Conservation (phyloP, 257 asterid genomes). For the Vinca minor region DNA sequence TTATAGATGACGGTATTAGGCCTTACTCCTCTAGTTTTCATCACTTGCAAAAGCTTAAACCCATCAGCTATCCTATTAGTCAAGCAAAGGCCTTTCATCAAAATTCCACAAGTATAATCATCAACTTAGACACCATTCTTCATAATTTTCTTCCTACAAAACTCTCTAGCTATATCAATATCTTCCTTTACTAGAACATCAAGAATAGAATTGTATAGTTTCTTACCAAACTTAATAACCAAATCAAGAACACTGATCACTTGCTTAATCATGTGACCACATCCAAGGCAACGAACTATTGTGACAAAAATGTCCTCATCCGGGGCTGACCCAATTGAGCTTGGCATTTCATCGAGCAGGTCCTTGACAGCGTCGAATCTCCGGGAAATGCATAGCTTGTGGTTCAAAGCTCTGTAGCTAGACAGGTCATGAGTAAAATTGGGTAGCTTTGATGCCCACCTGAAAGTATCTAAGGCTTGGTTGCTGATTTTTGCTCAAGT, state of each 20-base stretch:
- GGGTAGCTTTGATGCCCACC: conserved; percentile 75
- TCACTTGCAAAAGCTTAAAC: conserved; percentile 65
- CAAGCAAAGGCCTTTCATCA: conserved; percentile 92
- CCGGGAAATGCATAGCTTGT: conserved; percentile 62
- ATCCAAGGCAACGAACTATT: conserved; percentile 64
- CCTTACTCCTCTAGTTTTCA: conserved; percentile 46
- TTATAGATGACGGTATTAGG: conserved; percentile 63
- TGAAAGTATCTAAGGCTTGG: conserved; percentile 74
- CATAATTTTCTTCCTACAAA: conserved; percentile 77
- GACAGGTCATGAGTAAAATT: conserved; percentile 50
- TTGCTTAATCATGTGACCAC: conserved; percentile 54
- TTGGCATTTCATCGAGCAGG: conserved; percentile 86
- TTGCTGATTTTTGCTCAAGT: conserved; percentile 63
- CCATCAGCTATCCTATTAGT: conserved; percentile 87
- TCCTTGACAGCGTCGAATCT: conserved; percentile 36
- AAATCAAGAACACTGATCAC: conserved; percentile 52
- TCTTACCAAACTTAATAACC: conserved; percentile 47
- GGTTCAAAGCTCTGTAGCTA: conserved; percentile 73
- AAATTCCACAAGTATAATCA: conserved; percentile 70
- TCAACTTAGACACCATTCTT: conserved; percentile 58
- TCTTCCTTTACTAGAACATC: conserved; percentile 85
- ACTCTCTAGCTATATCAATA: conserved; percentile 77
- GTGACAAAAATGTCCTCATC: conserved; percentile 77
- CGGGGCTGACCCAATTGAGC: conserved; percentile 39
- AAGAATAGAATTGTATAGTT: conserved; percentile 63